phyloP scores from a whole-genome alignment of 2,329 filamentous ascomycete genomes.

The Penicillium sp. region DNA sequence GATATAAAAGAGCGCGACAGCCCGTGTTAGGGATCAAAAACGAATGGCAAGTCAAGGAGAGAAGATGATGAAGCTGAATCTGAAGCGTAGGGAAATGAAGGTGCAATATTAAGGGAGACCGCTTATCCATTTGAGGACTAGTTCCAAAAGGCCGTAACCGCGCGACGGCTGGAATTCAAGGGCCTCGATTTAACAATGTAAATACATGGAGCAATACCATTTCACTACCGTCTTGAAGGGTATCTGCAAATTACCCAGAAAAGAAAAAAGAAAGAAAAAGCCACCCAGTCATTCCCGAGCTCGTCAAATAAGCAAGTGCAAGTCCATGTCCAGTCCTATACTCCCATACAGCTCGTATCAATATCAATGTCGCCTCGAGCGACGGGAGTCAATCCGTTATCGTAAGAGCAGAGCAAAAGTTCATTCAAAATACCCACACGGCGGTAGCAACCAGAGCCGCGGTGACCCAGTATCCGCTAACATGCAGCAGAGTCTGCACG shows the following conservation, averaged over 20 bases:
- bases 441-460: conserved; percentile 33
- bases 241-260: neutral
- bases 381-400: neutral
- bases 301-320: neutral
- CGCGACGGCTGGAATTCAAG: neutral
- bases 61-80: neutral
- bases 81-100: neutral
- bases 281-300: neutral
- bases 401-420: neutral
- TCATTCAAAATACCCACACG: conserved; percentile 28
- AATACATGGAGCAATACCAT: neutral
- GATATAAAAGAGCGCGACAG: conserved; percentile 30
- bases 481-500: conserved; percentile 23
- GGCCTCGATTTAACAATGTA: too few species aligned
- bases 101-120: neutral
- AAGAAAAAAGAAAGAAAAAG: neutral
- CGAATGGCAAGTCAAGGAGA: conserved; percentile 16
- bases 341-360: neutral
- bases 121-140: neutral
- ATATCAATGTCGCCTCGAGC: neutral
- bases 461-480: conserved; percentile 43
- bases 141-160: neutral
- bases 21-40: conserved; percentile 24
- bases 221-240: neutral
- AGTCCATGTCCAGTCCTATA: neutral